phyloP scores from a whole-genome alignment of 306 rosid species.

The Cucumis cinereus region DNA sequence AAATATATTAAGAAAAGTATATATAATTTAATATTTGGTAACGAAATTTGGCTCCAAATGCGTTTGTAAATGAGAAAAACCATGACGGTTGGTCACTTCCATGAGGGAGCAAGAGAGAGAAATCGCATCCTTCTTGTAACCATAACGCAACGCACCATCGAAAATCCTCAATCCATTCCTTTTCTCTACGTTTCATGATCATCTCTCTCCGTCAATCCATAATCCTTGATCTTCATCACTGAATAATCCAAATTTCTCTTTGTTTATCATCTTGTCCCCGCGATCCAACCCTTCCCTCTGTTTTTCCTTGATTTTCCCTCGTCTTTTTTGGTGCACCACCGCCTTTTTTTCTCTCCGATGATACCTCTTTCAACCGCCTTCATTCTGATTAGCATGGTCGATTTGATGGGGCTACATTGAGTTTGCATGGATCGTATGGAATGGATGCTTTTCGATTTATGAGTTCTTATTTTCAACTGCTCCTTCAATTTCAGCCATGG shows the following conservation, averaged over 20 bases:
- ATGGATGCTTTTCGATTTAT: background rate
- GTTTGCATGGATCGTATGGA: conserved; percentile 8
- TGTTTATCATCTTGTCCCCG: background rate
- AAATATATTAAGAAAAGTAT: too few relatives aligned
- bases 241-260: background rate
- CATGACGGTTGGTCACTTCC: background rate
- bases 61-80: background rate
- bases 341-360: background rate
- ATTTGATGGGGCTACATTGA: background rate
- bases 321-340: background rate
- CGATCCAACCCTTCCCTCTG: background rate
- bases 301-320: background rate
- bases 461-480: background rate
- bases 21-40: background rate
- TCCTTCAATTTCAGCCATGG: conserved; percentile 3
- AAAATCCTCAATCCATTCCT: background rate
- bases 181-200: background rate
- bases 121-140: background rate
- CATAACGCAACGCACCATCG: background rate
- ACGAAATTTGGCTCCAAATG: background rate
- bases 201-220: background rate
- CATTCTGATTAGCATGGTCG: background rate
- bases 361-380: background rate
- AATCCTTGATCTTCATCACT: background rate
- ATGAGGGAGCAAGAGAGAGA: background rate